Base-by-base conservation (phyloP, 2,329 filamentous ascomycete genomes). In the Talaromyces sp. region DNA sequence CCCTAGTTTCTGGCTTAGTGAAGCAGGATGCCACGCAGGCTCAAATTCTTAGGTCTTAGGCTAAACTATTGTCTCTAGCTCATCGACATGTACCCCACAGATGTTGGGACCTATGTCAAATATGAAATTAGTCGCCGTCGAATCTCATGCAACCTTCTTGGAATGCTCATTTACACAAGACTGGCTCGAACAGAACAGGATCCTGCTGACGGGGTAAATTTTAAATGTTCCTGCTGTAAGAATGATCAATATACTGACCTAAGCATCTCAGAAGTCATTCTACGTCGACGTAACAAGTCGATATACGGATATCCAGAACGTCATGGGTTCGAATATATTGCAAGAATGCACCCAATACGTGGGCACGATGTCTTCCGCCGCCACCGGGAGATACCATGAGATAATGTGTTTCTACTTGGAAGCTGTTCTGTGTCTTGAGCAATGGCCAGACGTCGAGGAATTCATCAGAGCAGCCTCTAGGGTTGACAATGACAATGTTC, bases 71-170 rank as follows among this genome's bases (percentile, higher is more conserved):
- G 9, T 31, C 46, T 86, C 82, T 57, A 77, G 74, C 74, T 81
- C 39, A 73, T 77, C 53, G 70, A 71, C 11, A 62, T 75, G 7
- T 70, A 76, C 25, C 63, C 70, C 11, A 17, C 61, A n/a, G 63
- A 64, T 17, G 33, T 59, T 11, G 63, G 60, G 13, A 11, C 25
- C 51, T 57, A 66, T 52, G 58, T 64, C 19, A 51, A 66, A 4
- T 72, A 75, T 2, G 83, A 87, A 64, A 67, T 87, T 5, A 71
- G 73, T 3, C 73, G 88, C 7, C 86, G 87, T 35, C 76, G 77
- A 17, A 79, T 91, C 59, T 84, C 89, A 33, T 91, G 89, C 67
- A 77, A 89, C 58, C 95, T 91, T 64, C 78, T 94, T 58, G 76
- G 73, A 50, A 72, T 75, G 11, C 77, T 75, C 22, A 74, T 77